Conservation (phyloP, 495 filamentous ascomycete genomes). For the Daldinia concentrica region DNA sequence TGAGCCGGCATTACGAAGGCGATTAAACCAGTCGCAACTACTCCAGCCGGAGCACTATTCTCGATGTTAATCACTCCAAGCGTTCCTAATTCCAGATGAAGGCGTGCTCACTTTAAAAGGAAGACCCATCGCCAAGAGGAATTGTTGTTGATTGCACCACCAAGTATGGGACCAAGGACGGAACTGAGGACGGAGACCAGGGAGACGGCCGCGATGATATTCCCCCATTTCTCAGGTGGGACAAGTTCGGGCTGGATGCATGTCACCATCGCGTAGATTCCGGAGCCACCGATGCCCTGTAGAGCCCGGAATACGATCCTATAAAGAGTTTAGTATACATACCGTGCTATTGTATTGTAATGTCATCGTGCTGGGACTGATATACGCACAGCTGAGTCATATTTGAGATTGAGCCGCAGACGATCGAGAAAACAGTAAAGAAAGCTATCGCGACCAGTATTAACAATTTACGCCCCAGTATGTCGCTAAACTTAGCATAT, state of each 20-base stretch:
- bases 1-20: slow-evolving; percentile 48
- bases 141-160: slow-evolving; percentile 52
- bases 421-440: slow-evolving; percentile 62
- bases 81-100: not conserved
- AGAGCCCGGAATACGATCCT: slow-evolving; percentile 65
- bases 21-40: slow-evolving; percentile 38
- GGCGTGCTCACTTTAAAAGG: slow-evolving; percentile 47
- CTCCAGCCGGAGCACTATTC: slow-evolving; percentile 46
- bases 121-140: slow-evolving; percentile 55
- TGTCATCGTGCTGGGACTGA: not conserved
- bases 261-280: slow-evolving; percentile 61
- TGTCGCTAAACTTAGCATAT: slow-evolving; percentile 62
- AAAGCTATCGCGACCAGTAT: slow-evolving; percentile 55
- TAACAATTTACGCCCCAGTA: slow-evolving; percentile 60
- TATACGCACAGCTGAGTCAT: slow-evolving; percentile 58
- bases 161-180: slow-evolving; percentile 55
- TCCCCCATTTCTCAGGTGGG: slow-evolving; percentile 55
- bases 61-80: not conserved
- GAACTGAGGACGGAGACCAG: slow-evolving; percentile 57
- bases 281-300: slow-evolving; percentile 65
- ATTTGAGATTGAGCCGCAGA: slow-evolving; percentile 57
- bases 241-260: slow-evolving; percentile 60
- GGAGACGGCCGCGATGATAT: slow-evolving; percentile 58
- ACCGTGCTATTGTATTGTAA: not conserved
- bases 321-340: slow-evolving; percentile 38